Evolutionary conservation across 306 rosid genomes (phyloP), one percentile per base, ranked within the genome.

Genomic region (Rosa chinensis): DNA sequence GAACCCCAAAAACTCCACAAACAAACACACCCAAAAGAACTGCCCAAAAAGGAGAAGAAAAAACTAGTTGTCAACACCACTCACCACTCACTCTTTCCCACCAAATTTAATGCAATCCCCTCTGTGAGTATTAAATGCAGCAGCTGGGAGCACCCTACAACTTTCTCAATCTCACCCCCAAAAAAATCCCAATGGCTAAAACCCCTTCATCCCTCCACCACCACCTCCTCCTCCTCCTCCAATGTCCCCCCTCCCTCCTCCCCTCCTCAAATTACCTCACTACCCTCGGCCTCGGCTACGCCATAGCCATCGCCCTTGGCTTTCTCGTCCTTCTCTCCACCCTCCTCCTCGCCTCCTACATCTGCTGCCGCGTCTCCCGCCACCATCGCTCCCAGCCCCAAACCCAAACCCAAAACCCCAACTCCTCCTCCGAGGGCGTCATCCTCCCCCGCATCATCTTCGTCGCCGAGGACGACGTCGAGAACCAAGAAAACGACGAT

Each of bases 241-340:
- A 87, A 84, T 82, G 87, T 43, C 80, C 75, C 86, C 23, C 91
- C 78, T 13, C 43, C 91, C 77, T 11, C 89, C 64, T 40, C 69
- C 28, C 70, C 58, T 69, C 79, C 64, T 12, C 52, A 12, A 82
- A 40, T 35, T 91, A 89, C 85, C 62, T 95, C 88, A 56, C 97
- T 45, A 88, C 82, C 37, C 72, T 91, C 56, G 97, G 92, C 84
- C 89, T 70, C 70, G 87, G 87, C 77, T 89, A 77, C 69, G 86
- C 82, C 82, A 94, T 94, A 64, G 99, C 97, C 87, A 88, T 94
- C 75, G 93, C 97, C 71, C 92, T 94, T 37, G 93, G 89, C 71
- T 91, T 92, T 47, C 84, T 89, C 42, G 45, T 90, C 43, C 82
- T 94, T 20, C 89, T 92, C 69, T 56, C 93, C 17, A 39, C 85